Base-by-base conservation (phyloP, 192 early-diverging fungal species). In the Umbelopsis sp. region DNA sequence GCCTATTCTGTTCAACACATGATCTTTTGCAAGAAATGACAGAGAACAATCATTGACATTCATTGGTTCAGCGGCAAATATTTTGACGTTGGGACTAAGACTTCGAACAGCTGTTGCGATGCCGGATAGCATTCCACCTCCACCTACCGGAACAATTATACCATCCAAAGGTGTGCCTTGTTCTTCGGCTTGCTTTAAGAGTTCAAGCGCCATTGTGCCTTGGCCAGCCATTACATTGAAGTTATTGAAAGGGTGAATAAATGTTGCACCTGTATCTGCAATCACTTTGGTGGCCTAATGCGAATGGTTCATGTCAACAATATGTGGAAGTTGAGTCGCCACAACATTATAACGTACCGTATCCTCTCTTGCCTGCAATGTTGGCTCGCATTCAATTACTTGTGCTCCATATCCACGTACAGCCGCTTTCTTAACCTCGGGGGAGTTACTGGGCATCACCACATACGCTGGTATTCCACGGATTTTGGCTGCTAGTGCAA, bases 211-310 rank as follows among this genome's bases (percentile, higher is more conserved):
- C 9, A 83, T 65, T n/a, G 87, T 88, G 11, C 87, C 87, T 34
- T 88, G 87, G 3, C 87, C 87, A 36, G 86, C 80, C 59, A 88
- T 88, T 12, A 88, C 82, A 52, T 72, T 38, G 14, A 74, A 73
- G 34, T 88, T 69, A 9, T 88, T 75, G 50, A 76, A 88, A 26
- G 87, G 86, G 36, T 84, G 84, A 31, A 88, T 78, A 32, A 88
- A 75, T 3, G 71, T 71, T 0, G 82, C 86, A 9, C 86, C 86
- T 6, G 85, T 87, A 24, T 71, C 65, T 51, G 49, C 59, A 6
- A 59, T 54, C 22, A 77, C 43, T 43, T 77, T 49, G 16, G 53
- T 62, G 41, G 75, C 75, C 74, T 76, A 68, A 41, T 41, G 12
- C 5, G 38, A 41, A 41, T 41, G 38, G 7, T 41, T 0, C 38